Evolutionary conservation across 2,329 filamentous ascomycete species (phyloP).

Genomic region (Phaeosphaeriaceae sp.): DNA sequence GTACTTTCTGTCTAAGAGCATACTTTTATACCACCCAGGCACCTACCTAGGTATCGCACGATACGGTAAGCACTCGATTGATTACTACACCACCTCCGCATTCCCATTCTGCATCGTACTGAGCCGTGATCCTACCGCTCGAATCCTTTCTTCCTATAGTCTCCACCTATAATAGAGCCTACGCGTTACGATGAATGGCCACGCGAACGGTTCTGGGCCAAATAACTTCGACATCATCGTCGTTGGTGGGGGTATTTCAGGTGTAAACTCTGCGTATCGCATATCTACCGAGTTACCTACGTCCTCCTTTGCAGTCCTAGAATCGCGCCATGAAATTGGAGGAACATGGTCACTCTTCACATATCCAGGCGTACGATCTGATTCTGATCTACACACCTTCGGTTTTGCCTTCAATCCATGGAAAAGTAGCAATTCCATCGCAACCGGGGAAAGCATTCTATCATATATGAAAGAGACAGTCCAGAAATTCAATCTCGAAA

Average conservation of each 20-base stretch:
- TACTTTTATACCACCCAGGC: too few relatives aligned
- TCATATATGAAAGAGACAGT: conserved; percentile 54
- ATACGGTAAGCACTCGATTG: too few relatives aligned
- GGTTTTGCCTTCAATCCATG: conserved; percentile 74
- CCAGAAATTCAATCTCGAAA: conserved; percentile 53
- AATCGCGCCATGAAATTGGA: conserved; percentile 69
- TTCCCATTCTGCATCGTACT: neutral
- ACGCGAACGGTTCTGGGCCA: conserved; percentile 12
- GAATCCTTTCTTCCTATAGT: neutral
- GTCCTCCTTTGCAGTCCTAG: conserved; percentile 69
- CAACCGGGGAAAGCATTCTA: conserved; percentile 52
- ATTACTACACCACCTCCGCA: too few relatives aligned
- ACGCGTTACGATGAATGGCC: conserved; percentile 23
- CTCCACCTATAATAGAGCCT: neutral
- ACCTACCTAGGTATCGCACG: too few relatives aligned
- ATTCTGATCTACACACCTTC: conserved; percentile 58
- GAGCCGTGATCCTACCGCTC: neutral
- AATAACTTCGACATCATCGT: conserved; percentile 59
- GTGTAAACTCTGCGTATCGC: conserved; percentile 77
- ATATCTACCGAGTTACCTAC: conserved; percentile 65
- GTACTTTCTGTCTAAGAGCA: too few relatives aligned
- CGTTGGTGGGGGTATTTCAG: conserved; percentile 75
- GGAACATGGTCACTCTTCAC: conserved; percentile 82
- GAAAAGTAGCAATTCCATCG: conserved; percentile 58
- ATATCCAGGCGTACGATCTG: conserved; percentile 71